Conservation (phyloP, 106 monocot species). For the Platanthera guangdongensis region DNA sequence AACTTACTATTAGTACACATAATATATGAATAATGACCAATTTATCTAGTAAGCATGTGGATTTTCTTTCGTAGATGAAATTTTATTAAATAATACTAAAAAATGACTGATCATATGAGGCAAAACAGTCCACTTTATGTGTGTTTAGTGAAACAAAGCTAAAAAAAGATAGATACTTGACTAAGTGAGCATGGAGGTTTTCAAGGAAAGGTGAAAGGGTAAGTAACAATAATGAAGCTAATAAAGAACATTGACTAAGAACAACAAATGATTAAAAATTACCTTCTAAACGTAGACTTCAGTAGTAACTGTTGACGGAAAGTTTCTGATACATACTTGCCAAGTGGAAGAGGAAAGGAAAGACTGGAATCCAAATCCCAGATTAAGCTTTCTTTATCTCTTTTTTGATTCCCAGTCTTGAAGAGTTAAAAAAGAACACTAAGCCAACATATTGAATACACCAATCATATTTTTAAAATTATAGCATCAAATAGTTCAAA, state of each 20-base stretch:
- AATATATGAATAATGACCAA: not conserved
- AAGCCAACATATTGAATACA: not conserved
- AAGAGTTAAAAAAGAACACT: not conserved
- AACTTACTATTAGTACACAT: too few species aligned
- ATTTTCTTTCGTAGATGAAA: not conserved
- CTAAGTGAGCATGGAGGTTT: not conserved
- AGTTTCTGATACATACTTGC: conserved; percentile 45
- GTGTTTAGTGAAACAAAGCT: not conserved
- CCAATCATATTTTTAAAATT: not conserved
- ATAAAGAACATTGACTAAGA: not conserved
- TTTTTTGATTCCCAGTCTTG: conserved; percentile 21
- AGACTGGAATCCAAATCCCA: conserved; percentile 94
- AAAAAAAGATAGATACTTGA: not conserved
- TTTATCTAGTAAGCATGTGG: not conserved
- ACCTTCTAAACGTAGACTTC: conserved; percentile 44
- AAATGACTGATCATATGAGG: not conserved
- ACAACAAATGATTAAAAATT: conserved; percentile 1
- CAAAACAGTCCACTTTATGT: not conserved
- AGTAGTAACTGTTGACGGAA: conserved; percentile 29
- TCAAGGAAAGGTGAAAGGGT: not conserved
- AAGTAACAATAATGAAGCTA: not conserved
- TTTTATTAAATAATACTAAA: not conserved
- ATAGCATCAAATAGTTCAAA: conserved; percentile 1
- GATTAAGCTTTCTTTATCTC: conserved; percentile 25
- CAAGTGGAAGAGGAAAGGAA: conserved; percentile 47